Evolutionary conservation across 768 basidiomycete genomes (phyloP).

Genomic region (Hirschioporus abietinus): DNA sequence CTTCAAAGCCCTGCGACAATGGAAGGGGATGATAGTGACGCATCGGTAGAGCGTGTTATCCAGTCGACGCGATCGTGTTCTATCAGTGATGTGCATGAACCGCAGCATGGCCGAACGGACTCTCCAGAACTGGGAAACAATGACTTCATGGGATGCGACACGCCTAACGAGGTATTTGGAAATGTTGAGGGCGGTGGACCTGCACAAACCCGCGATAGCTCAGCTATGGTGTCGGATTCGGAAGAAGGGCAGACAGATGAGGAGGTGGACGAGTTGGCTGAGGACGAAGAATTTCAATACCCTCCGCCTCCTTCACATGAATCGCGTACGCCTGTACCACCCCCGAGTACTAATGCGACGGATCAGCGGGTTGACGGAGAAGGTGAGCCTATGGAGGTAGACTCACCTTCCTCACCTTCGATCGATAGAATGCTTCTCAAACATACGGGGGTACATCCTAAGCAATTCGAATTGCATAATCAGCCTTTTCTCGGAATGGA

Average conservation of each 20-base stretch:
- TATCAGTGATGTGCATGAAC: not conserved
- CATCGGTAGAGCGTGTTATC: conserved; percentile 15
- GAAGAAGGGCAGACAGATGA: not conserved
- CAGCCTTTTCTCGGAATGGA: not conserved
- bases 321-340: not conserved
- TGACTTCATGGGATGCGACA: not conserved
- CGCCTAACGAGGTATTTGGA: not conserved
- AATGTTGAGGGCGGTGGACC: not conserved
- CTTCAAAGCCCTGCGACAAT: conserved; percentile 10
- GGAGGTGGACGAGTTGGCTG: not conserved
- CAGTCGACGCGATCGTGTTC: not conserved
- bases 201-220: not conserved
- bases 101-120: not conserved
- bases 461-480: not conserved
- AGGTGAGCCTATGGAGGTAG: not conserved
- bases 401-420: not conserved
- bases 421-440: not conserved
- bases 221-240: not conserved
- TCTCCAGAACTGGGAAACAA: not conserved
- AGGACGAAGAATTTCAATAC: not conserved
- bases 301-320: not conserved
- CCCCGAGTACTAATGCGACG: not conserved
- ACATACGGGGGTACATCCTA: not conserved
- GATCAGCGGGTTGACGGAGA: not conserved
- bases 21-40: conserved; percentile 13